phyloP scores from a whole-genome alignment of 2,329 filamentous ascomycete genomes.

The Fonsecaea monophora region DNA sequence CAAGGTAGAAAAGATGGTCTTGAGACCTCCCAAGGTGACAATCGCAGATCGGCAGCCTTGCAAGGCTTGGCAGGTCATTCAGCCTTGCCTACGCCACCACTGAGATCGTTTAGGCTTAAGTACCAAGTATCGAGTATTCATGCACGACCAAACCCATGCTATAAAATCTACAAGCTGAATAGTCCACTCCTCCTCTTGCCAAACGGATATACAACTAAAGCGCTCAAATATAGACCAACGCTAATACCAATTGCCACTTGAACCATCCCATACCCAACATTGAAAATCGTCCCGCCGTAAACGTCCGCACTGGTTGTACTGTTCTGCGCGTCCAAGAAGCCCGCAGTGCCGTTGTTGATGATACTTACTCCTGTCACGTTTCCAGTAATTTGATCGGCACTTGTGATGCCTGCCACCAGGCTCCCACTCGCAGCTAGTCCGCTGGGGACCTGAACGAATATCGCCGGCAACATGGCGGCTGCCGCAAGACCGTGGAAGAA shows the following conservation, averaged over 20 bases:
- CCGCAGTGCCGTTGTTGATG: constrained; percentile 48
- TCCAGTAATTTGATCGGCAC: constrained; percentile 49
- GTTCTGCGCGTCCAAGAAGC: constrained; percentile 35
- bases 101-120: neutral
- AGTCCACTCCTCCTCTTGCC: constrained; percentile 55
- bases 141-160: neutral
- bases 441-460: constrained; percentile 73
- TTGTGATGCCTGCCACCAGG: constrained; percentile 63
- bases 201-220: constrained; percentile 55
- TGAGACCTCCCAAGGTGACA: neutral
- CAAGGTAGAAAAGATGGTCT: neutral
- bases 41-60: neutral
- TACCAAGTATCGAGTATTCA: neutral
- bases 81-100: neutral
- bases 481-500: constrained; percentile 78
- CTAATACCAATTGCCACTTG: constrained; percentile 57
- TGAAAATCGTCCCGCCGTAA: constrained; percentile 48
- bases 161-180: constrained; percentile 49
- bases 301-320: constrained; percentile 28
- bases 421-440: constrained; percentile 65
- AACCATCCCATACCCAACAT: constrained; percentile 56
- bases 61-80: neutral
- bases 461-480: constrained; percentile 83
- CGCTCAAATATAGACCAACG: constrained; percentile 55
- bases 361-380: constrained; percentile 54